Evolutionary conservation across 495 filamentous ascomycete genomes (phyloP), one percentile per base, ranked within the genome.

Genomic region (Penicillium desertorum): DNA sequence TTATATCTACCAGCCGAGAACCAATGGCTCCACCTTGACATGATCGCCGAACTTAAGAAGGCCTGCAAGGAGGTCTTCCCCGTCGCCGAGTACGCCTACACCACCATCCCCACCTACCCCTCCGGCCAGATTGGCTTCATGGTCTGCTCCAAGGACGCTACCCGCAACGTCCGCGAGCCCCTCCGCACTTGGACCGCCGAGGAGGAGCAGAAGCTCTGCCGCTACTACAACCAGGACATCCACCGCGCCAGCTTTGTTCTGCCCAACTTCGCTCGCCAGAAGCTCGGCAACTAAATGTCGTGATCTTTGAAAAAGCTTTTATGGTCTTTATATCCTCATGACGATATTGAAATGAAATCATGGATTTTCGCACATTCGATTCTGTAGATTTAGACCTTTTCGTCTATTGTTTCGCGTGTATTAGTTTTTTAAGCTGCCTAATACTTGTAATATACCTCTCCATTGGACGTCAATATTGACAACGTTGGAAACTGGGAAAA

Each of bases 71-170:
- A 96, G 77, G 89, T 99, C 75, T 99, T 99, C 86, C 92, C 95
- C 48, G 87, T 88, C 56, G 95, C 87, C 72, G 95, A 98, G 78
- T 99, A 98, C 82, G 95, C 90, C 61, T 99, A 96, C 86, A 98
- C 95, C 64, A 97, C 93, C 67, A 99, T 98, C 78, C 95, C 95
- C 55, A 99, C 95, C 68, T 99, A 99, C 82, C 95, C 95, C 56
- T 94, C 90, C 56, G 95, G 95, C 73, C 93, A 97, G 81, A 99
- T 99, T 70, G 95, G 95, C 73, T 99, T 98, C 86, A 96, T 98
- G 91, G 90, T 99, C 62, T 98, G 94, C 86, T 89, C 81, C 86
- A 98, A 98, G 85, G 94, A 98, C 69, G 80, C 84, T 63, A 82
- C 71, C 62, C 85, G 87, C 69, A 85, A 99, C 76, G 83, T 98